phyloP scores from a whole-genome alignment of 2,329 filamentous ascomycete genomes.

The Coleophoma eucalyptorum region DNA sequence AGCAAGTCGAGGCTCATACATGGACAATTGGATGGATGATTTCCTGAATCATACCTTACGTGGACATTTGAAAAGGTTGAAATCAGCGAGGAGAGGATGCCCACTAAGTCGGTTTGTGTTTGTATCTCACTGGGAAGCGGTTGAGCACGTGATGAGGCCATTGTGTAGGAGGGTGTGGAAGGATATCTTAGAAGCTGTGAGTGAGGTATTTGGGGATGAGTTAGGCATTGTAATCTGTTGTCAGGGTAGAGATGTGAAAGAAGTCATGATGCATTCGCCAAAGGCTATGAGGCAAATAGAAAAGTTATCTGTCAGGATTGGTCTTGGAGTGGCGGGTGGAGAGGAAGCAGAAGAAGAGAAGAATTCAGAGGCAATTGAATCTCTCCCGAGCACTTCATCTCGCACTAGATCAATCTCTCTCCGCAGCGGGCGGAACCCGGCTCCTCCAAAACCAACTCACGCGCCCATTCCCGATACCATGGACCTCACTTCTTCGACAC shows the following conservation, averaged over 20 bases:
- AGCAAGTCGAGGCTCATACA: not conserved
- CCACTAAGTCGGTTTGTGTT: not conserved
- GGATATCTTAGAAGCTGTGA: constrained; percentile 2
- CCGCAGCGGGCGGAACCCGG: not conserved
- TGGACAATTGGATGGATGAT: not conserved
- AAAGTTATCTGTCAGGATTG: not conserved
- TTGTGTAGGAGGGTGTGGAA: constrained; percentile 1
- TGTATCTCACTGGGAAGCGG: not conserved
- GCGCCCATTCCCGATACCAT: not conserved
- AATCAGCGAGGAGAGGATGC: not conserved
- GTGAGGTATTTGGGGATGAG: constrained; percentile 5
- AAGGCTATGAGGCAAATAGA: constrained; percentile 1
- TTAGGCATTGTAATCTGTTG: not conserved
- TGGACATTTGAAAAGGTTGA: not conserved
- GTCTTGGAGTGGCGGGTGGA: not conserved
- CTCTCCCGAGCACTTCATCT: not conserved
- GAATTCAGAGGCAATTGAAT: not conserved
- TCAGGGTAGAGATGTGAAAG: constrained; percentile 2
- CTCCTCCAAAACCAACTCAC: not conserved
- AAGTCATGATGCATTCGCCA: not conserved
- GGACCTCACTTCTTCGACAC: not conserved
- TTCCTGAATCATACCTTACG: not conserved
- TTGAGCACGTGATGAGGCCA: not conserved
- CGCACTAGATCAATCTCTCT: not conserved
- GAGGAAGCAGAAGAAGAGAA: too few relatives aligned